Conservation (phyloP, 2,329 filamentous ascomycete species). For the Emergomyces africanus region DNA sequence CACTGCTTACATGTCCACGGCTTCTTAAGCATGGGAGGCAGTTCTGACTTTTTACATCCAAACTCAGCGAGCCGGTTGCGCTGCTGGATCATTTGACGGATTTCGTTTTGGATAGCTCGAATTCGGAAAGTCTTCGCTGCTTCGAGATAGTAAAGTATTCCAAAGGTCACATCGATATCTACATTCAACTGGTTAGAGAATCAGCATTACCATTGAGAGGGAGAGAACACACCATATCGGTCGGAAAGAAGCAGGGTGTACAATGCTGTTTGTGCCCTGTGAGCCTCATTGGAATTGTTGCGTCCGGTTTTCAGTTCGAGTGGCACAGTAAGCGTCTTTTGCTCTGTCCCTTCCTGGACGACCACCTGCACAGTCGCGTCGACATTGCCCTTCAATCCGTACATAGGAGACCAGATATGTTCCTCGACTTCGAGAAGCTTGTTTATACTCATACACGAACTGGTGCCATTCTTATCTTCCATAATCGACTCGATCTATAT, state of each 20-base stretch:
- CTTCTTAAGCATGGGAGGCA: conserved; percentile 77
- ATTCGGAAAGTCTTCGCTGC: conserved; percentile 76
- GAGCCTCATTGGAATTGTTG: conserved; percentile 60
- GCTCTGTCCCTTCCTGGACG: conserved; percentile 56
- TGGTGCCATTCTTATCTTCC: conserved; percentile 64
- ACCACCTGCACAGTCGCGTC: conserved; percentile 89
- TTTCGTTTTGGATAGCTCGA: conserved; percentile 70
- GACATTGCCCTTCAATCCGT: conserved; percentile 93
- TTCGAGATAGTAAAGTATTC: conserved; percentile 91
- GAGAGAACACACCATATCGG: conserved; percentile 51
- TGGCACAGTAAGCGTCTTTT: conserved; percentile 66
- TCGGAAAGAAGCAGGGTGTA: conserved; percentile 90
- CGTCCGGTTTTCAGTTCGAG: conserved; percentile 95
- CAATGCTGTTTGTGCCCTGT: conserved; percentile 85
- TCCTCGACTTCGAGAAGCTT: conserved; percentile 96
- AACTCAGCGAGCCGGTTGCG: conserved; percentile 81
- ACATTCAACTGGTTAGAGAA: conserved; percentile 3
- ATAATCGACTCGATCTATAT: conserved; percentile 54
- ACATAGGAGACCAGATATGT: conserved; percentile 96
- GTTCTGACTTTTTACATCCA: conserved; percentile 65
- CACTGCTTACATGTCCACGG: conserved; percentile 73
- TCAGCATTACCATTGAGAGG: not conserved
- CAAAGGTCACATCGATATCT: conserved; percentile 82
- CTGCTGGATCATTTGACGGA: conserved; percentile 94
- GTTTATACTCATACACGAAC: conserved; percentile 70